Base-by-base conservation (phyloP, 495 filamentous ascomycete genomes). In the Opeltia flavorubescens region DNA sequence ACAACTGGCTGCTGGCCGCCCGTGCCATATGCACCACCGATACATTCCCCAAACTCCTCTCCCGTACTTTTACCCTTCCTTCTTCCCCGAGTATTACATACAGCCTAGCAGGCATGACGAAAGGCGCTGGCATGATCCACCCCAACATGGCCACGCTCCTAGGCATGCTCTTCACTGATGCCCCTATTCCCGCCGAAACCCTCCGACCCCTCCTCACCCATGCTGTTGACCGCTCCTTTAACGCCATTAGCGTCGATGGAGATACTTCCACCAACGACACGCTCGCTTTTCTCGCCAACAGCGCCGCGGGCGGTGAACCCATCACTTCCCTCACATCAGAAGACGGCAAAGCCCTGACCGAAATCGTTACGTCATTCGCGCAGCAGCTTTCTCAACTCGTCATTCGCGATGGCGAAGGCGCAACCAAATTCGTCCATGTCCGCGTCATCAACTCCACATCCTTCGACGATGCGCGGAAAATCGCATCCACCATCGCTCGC, bases 111-210 rank as follows among this genome's bases (percentile, higher is more conserved):
- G 91, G 91, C 41, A 95, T 94, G 77, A 94, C 93, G 50, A 99
- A 99, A 66, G 91, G 91, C 38, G 93, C 91, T 12, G 91, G 91
- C 55, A 99, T 99, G 91, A 99, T 99, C 60, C 89, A 95, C 64
- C 91, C 91, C 18, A 95, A 99, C 69, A 95, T 98, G 89, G 91
- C 88, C 35, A 99, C 91, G 0, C 75, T 99, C 31, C 77, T 99
- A 25, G 89, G 85, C 40, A 84, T 96, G 46, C 76, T 96, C 57
- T 89, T 86, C 59, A 99, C 91, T 24, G 91, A 99, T 55, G 93
- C 83, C 0, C 82, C 87, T 12, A 80, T 96, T 57, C 72, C 76
- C 6, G 69, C 85, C 8, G 57, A 66, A 13, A 71, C 78, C 9
- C 78, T 96, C 18, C 75, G 78, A 47, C 60, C 67, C 0, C 67